Percentiles rank a stretch among this genome's conserved stretches.
Conservation (phyloP, 352 stramenopile species). For the Phytophthora chlamydospora region DNA sequence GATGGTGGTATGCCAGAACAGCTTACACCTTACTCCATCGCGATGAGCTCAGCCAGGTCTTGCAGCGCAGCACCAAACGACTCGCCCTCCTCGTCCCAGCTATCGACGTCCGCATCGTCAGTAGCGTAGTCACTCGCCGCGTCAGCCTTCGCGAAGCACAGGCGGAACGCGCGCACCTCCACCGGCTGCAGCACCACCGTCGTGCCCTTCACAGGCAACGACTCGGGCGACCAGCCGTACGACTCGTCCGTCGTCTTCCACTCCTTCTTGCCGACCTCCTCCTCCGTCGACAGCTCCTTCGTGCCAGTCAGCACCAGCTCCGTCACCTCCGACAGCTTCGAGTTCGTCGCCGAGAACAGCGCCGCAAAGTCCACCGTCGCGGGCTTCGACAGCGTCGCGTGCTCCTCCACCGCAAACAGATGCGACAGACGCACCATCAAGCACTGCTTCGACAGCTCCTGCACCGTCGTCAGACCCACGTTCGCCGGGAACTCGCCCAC, state of each 20-base stretch:
- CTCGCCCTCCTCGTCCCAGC: slow-evolving; percentile 21
- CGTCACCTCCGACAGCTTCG: slow-evolving; percentile 61
- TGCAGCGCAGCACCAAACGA: slow-evolving; percentile 30
- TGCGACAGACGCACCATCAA: slow-evolving; percentile 94
- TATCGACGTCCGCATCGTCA: slow-evolving; percentile 1
- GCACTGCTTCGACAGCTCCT: slow-evolving; percentile 73
- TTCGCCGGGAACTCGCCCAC: slow-evolving; percentile 89
- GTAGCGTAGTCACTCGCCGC: too few relatives aligned
- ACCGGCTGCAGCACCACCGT: slow-evolving; percentile 86
- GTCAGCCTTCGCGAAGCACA: slow-evolving; percentile 55
- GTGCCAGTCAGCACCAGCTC: slow-evolving; percentile 92
- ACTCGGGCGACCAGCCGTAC: slow-evolving; percentile 33
- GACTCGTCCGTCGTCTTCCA: slow-evolving; percentile 50
- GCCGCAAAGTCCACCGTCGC: slow-evolving; percentile 75
- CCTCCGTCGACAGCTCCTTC: slow-evolving; percentile 55
- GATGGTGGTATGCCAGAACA: slow-evolving; percentile 8
- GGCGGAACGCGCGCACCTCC: slow-evolving; percentile 93
- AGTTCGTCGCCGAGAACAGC: slow-evolving; percentile 60
- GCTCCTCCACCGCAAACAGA: slow-evolving; percentile 92
- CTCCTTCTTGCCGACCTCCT: slow-evolving; percentile 23
- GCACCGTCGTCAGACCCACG: slow-evolving; percentile 93
- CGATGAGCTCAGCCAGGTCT: slow-evolving; percentile 45
- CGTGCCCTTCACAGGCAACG: slow-evolving; percentile 57
- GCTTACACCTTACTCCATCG: slow-evolving; percentile 32
- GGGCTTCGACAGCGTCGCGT: slow-evolving; percentile 75